These are phyloP conservation scores for Wallacemonas rigidus DNA, from an alignment of 208 protist genomes.

Conservation along the genomic window DNA sequence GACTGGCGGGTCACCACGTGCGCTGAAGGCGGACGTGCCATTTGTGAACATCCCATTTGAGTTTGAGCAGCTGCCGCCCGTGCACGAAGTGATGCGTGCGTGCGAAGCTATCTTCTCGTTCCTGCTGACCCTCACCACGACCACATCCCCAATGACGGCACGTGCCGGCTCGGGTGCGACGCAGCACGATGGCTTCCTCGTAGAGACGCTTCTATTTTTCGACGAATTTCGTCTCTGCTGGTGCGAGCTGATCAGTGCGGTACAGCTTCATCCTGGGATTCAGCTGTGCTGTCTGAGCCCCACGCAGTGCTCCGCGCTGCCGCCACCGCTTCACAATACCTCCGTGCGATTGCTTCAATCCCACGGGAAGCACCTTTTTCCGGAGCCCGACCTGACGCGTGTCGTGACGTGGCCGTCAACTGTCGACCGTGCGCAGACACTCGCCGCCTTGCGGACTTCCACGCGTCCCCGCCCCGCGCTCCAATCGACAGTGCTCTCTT, in stretches of 20 bases:
- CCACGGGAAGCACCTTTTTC: conserved; percentile 10
- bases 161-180: not conserved
- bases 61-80: conserved; percentile 48
- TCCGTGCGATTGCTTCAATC: not conserved
- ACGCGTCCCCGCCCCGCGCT: not conserved
- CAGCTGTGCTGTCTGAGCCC: conserved; percentile 65
- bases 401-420: conserved; percentile 8
- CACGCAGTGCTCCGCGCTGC: conserved; percentile 12
- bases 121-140: not conserved
- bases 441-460: not conserved
- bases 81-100: conserved; percentile 56
- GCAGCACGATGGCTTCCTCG: conserved; percentile 15
- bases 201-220: conserved; percentile 46
- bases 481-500: too few relatives aligned
- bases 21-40: conserved; percentile 15
- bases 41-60: conserved; percentile 51
- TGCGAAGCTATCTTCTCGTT: conserved; percentile 55
- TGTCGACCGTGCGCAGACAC: not conserved
- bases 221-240: conserved; percentile 45
- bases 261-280: conserved; percentile 52
- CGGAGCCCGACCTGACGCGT: not conserved
- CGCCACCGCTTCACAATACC: not conserved
- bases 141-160: too few relatives aligned
- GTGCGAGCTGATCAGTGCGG: conserved; percentile 57
- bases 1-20: not conserved